Evolutionary conservation across 2,329 filamentous ascomycete species (phyloP).

Genomic region (Onygena corvina): DNA sequence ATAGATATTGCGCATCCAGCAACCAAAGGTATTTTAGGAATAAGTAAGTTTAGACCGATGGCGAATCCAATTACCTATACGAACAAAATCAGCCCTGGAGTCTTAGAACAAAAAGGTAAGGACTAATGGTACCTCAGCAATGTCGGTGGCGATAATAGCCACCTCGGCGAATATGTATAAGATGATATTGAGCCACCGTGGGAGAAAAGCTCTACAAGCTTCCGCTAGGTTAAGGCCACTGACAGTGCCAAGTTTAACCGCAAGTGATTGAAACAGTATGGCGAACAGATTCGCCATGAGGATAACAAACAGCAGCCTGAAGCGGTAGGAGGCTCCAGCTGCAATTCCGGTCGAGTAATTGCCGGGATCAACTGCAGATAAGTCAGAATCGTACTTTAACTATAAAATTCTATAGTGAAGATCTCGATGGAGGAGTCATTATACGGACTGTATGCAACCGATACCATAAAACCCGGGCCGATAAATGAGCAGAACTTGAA

Average conservation of each 20-base stretch:
- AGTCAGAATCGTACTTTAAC: no score
- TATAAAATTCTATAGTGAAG: not conserved
- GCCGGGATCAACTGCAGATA: slow-evolving; percentile 36
- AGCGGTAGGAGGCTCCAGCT: slow-evolving; percentile 36
- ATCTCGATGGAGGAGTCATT: not conserved
- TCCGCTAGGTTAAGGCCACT: slow-evolving; percentile 56
- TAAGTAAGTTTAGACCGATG: slow-evolving; percentile 44
- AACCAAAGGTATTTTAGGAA: slow-evolving; percentile 41
- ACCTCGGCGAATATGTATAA: slow-evolving; percentile 53
- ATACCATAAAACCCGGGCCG: slow-evolving; percentile 38
- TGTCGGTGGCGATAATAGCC: slow-evolving; percentile 60
- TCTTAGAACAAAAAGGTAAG: not conserved
- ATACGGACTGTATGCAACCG: slow-evolving; percentile 32
- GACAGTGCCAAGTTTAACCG: slow-evolving; percentile 54
- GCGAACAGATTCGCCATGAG: slow-evolving; percentile 39
- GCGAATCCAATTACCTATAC: slow-evolving; percentile 44
- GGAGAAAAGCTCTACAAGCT: slow-evolving; percentile 53
- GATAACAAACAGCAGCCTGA: slow-evolving; percentile 37
- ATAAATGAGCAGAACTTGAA: slow-evolving; percentile 35
- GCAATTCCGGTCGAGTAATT: slow-evolving; percentile 41
- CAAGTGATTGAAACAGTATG: slow-evolving; percentile 38
- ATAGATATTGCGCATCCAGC: slow-evolving; percentile 47
- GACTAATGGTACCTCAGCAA: slow-evolving; percentile 45
- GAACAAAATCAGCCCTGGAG: not conserved
- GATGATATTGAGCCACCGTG: slow-evolving; percentile 50